Base-by-base conservation (phyloP, 2,329 filamentous ascomycete species). In the Pseudogymnoascus sp. region DNA sequence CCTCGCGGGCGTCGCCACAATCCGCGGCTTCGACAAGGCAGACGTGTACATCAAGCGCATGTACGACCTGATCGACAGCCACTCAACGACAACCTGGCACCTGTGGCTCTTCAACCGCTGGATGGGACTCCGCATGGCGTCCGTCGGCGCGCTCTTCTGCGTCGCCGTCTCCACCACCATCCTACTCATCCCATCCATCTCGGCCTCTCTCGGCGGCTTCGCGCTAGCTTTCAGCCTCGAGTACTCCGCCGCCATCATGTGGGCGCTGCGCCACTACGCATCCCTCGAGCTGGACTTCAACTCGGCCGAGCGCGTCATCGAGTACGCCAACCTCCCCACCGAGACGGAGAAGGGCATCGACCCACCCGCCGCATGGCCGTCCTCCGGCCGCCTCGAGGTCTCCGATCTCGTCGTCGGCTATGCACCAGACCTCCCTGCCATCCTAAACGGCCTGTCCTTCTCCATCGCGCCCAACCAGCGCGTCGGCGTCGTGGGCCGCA, bases 231-330 rank as follows among this genome's bases (percentile, higher is more conserved):
- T 93, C 73, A 84, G 88, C 0, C 78, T 93, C 31, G 84, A 89
- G 63, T 90, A 91, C 71, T 83, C 86, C 0, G 75, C 75, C 14
- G 79, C 80, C 6, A 82, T 91, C 63, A 82, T 87, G 60, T 89
- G 84, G 82, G 81, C 84, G 0, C 82, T 91, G 39, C 80, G 87
- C 1, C 78, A 86, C 63, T 91, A 90, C 70, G 82, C 88, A 0
- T 86, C 84, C 66, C 77, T 91, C 18, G 90, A 93, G 72, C 77
- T 93, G 3, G 85, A 90, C 70, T 91, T 93, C 87, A 92, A 92
- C 69, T 84, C 88, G 0, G 86, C 86, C 0, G 90, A 93, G 75
- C 81, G 90, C 31, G 84, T 93, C 26, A 78, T 91, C 4, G 90
- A 93, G 72, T 93, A 93, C 72, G 83, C 85, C 0, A 83, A 86